Percentiles rank a stretch among this genome's conserved stretches.
These are phyloP conservation scores for Neocatenulostroma microsporum DNA, from an alignment of 2,329 filamentous ascomycete genomes.

Conservation along the genomic window DNA sequence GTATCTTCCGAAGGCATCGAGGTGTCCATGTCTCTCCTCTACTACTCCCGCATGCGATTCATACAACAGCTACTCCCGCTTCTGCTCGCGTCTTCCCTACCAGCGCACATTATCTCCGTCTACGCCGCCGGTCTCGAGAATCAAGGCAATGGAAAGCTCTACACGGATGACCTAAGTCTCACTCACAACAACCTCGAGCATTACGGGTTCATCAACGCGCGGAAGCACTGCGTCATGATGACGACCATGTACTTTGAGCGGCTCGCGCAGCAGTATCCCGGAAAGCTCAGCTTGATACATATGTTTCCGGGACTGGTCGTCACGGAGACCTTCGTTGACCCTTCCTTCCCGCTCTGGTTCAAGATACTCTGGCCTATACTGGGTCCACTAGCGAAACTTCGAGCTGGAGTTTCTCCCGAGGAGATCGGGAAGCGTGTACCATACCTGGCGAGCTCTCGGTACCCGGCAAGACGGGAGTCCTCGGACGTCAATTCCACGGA, in stretches of 20 bases:
- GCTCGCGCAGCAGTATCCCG: conserved; percentile 13
- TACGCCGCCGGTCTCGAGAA: conserved; percentile 17
- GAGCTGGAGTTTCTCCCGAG: conserved; percentile 4
- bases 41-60: conserved; percentile 21
- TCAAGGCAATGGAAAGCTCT: conserved; percentile 3
- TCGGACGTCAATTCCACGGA: too few species aligned
- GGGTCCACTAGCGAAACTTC: conserved; percentile 6
- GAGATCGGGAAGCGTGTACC: conserved; percentile 14
- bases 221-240: conserved; percentile 14
- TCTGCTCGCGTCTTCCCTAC: conserved; percentile 8
- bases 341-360: conserved; percentile 15
- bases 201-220: conserved; percentile 12
- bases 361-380: conserved; percentile 7
- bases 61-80: conserved; percentile 15
- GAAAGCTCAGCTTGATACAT: conserved; percentile 14
- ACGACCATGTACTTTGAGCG: conserved; percentile 19
- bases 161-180: conserved; percentile 15
- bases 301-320: conserved; percentile 20
- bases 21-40: conserved; percentile 15
- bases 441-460: conserved; percentile 8
- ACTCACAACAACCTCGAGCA: conserved; percentile 2
- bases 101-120: conserved; percentile 16
- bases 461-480: too few species aligned
- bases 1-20: conserved; percentile 20
- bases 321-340: conserved; percentile 9